Percentiles rank a stretch among this genome's conserved stretches.
Evolutionary conservation across 2,329 filamentous ascomycete genomes (phyloP).

Genomic region (Fusarium gaditjirri): DNA sequence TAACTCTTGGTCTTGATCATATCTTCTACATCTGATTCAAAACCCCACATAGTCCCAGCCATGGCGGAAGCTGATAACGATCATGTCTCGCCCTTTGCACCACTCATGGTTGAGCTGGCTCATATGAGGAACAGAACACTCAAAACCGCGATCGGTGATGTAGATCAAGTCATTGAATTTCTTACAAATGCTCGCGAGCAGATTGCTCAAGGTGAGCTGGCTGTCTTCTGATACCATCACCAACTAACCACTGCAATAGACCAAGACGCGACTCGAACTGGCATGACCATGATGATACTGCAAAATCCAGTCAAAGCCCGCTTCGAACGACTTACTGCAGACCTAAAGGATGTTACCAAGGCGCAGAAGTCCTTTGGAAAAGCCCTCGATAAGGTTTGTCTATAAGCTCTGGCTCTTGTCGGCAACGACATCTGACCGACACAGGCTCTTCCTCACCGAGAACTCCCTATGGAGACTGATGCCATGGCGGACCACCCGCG

Average conservation of each 20-base stretch:
- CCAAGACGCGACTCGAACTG: conserved; percentile 65
- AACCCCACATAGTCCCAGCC: conserved; percentile 20
- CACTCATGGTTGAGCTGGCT: conserved; percentile 78
- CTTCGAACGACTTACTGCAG: conserved; percentile 82
- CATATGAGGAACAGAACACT: conserved; percentile 76
- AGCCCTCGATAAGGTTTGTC: conserved; percentile 78
- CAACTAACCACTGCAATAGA: conserved; percentile 42
- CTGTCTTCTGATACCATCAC: not conserved
- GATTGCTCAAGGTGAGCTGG: conserved; percentile 71
- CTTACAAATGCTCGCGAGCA: conserved; percentile 78
- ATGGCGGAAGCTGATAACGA: conserved; percentile 52
- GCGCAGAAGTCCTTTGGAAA: conserved; percentile 87
- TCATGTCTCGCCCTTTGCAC: conserved; percentile 58
- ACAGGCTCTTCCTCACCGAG: conserved; percentile 58
- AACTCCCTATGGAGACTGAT: conserved; percentile 82
- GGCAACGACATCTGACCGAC: conserved; percentile 27
- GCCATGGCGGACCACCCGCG: conserved; percentile 78
- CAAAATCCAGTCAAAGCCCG: conserved; percentile 86
- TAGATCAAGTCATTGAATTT: conserved; percentile 83
- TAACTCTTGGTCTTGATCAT: not conserved
- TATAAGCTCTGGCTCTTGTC: not conserved
- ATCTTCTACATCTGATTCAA: not conserved
- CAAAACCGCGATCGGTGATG: conserved; percentile 77
- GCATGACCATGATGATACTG: conserved; percentile 81
- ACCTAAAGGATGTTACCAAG: conserved; percentile 84